Evolutionary conservation across 495 filamentous ascomycete genomes (phyloP).

Genomic region (Xylaria intraflava): DNA sequence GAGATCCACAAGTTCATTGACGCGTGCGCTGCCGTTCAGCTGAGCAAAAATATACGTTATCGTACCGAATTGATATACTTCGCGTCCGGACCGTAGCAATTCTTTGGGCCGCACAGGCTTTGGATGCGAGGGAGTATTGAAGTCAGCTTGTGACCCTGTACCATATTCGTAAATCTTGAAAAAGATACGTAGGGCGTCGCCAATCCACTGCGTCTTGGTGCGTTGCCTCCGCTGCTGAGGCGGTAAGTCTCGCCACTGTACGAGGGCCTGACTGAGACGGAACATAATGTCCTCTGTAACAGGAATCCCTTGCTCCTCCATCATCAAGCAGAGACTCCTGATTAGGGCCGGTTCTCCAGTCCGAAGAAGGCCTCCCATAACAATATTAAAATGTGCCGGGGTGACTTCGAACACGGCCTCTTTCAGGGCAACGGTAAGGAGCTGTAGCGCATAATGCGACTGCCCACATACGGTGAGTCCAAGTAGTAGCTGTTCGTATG

Average conservation of each 20-base stretch:
- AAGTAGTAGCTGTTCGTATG: constrained; percentile 69
- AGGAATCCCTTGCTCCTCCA: constrained; percentile 27
- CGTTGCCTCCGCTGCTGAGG: constrained; percentile 3
- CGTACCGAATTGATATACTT: constrained; percentile 46
- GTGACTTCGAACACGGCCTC: constrained; percentile 52
- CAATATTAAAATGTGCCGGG: constrained; percentile 66
- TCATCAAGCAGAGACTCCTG: constrained; percentile 26
- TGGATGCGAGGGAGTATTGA: constrained; percentile 1
- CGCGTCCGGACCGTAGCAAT: constrained; percentile 34
- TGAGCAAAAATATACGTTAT: constrained; percentile 58
- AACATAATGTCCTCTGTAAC: constrained; percentile 26
- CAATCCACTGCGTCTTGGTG: constrained; percentile 21
- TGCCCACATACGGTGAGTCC: constrained; percentile 55
- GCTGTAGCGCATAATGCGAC: constrained; percentile 57
- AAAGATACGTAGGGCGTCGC: constrained; percentile 24
- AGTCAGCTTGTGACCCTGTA: neutral
- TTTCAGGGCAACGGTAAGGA: constrained; percentile 55
- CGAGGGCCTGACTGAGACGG: constrained; percentile 29
- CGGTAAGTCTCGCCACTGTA: constrained; percentile 27
- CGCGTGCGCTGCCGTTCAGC: constrained; percentile 46
- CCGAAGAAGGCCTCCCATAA: constrained; percentile 49
- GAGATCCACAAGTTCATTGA: constrained; percentile 50
- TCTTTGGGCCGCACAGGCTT: constrained; percentile 22
- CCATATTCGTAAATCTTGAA: constrained; percentile 23
- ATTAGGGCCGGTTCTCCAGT: constrained; percentile 30